A percentile compares a stretch with the other conserved stretches of the same genome.
Conservation (phyloP, 441 rosid species). For the Biscutella laevigata region DNA sequence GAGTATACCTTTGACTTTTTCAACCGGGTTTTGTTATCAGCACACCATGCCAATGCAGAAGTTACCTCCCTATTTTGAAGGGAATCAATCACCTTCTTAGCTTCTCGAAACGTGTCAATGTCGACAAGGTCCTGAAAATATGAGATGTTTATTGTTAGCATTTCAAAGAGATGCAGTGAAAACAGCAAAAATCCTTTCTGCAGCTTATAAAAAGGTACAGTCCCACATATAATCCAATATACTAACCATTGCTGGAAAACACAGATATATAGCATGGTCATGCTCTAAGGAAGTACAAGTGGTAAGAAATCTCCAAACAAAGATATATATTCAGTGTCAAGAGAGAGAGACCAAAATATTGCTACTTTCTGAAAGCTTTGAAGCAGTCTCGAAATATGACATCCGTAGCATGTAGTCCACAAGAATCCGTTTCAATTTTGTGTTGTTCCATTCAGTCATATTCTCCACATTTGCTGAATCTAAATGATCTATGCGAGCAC, state of each 20-base stretch:
- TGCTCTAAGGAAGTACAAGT: background rate
- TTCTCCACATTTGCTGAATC: conserved; percentile 68
- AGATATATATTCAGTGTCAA: background rate
- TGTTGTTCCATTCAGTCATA: conserved; percentile 60
- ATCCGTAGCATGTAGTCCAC: conserved; percentile 88
- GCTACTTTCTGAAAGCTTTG: conserved; percentile 62
- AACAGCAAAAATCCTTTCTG: background rate
- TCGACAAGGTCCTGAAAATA: conserved; percentile 78
- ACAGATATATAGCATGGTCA: background rate
- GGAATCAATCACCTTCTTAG: conserved; percentile 75
- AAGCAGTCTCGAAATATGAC: conserved; percentile 72
- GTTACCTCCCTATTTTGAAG: conserved; percentile 75
- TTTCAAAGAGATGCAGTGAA: conserved; percentile 5
- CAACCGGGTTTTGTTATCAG: conserved; percentile 76
- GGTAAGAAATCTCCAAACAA: background rate
- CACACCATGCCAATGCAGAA: conserved; percentile 85
- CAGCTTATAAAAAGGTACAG: background rate
- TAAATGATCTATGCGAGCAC: conserved; percentile 77
- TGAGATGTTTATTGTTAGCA: conserved; percentile 11
- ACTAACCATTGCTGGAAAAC: background rate
- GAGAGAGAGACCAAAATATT: conserved; percentile 48
- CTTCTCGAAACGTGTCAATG: conserved; percentile 81
- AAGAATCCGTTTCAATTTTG: conserved; percentile 66
- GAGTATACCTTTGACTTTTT: conserved; percentile 73
- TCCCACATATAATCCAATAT: background rate